These are phyloP conservation scores for Strobilomyces dryophilus DNA, from an alignment of 768 basidiomycete genomes.

Conservation along the genomic window DNA sequence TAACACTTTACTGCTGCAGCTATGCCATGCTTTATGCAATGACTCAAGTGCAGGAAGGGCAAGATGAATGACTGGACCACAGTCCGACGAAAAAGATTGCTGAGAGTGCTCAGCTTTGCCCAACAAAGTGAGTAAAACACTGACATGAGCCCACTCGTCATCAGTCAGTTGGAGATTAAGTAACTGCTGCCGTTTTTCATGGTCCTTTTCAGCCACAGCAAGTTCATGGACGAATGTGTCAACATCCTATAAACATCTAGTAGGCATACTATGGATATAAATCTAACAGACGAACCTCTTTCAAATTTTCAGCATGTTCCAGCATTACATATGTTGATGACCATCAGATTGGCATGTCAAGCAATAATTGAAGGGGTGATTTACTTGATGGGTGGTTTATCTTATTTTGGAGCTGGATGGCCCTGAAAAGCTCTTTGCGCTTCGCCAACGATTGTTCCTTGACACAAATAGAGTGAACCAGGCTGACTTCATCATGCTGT, in stretches of 20 bases:
- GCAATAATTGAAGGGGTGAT: neutral
- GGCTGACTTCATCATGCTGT: neutral
- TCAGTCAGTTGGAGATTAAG: neutral
- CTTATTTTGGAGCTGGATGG: neutral
- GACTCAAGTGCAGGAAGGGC: no score
- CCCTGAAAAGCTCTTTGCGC: neutral
- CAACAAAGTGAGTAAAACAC: neutral
- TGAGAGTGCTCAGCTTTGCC: neutral
- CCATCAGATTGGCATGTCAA: neutral
- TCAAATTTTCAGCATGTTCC: neutral
- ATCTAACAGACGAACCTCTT: no score
- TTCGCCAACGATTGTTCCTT: neutral
- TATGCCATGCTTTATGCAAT: neutral
- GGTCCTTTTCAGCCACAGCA: neutral
- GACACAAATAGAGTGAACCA: neutral
- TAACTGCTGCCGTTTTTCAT: neutral
- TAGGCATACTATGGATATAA: no score
- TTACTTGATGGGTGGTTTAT: neutral
- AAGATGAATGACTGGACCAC: neutral
- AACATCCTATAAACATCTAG: no score
- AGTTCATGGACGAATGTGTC: neutral
- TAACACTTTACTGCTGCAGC: no score
- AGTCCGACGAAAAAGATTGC: neutral
- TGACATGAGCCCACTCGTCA: neutral
- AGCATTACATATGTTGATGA: neutral